Evolutionary conservation across 108 stramenopile genomes (phyloP).

Genomic region (Nitzschia sp.): DNA sequence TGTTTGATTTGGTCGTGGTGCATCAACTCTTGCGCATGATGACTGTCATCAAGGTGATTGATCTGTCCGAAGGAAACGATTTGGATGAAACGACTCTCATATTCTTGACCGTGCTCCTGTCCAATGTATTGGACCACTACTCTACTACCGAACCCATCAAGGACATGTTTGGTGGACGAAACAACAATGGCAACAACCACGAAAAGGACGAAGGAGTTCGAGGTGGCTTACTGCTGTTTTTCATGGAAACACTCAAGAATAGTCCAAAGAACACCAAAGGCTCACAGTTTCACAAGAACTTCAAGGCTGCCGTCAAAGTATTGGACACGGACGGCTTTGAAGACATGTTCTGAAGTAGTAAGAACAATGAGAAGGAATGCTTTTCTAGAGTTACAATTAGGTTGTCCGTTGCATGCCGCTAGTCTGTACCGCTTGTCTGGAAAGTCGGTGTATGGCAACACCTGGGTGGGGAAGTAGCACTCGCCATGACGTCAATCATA

Average conservation of each 20-base stretch:
- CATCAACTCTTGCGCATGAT: constrained; percentile 60
- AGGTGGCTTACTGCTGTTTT: constrained; percentile 74
- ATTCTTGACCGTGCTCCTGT: constrained; percentile 76
- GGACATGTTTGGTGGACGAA: constrained; percentile 45
- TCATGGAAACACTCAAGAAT: constrained; percentile 74
- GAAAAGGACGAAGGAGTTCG: constrained; percentile 48
- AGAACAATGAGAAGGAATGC: too few relatives aligned
- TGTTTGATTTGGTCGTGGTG: constrained; percentile 79
- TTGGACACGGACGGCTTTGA: constrained; percentile 53
- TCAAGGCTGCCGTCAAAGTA: constrained; percentile 71
- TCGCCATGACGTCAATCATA: too few relatives aligned
- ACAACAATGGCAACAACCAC: constrained; percentile 14
- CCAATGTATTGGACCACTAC: constrained; percentile 65
- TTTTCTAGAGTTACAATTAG: too few relatives aligned
- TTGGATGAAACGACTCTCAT: constrained; percentile 68
- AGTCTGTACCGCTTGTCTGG: too few relatives aligned
- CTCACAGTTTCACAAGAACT: constrained; percentile 66
- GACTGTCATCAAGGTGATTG: constrained; percentile 77
- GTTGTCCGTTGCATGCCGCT: too few relatives aligned
- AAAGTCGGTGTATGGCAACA: too few relatives aligned
- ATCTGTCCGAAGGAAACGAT: constrained; percentile 63
- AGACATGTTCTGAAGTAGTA: constrained; percentile 14
- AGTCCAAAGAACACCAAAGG: constrained; percentile 84
- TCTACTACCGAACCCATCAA: constrained; percentile 45
- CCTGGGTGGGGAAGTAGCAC: too few relatives aligned